These are phyloP conservation scores for Cadophora gregata DNA, from an alignment of 2,329 filamentous ascomycete genomes.

Conservation along the genomic window DNA sequence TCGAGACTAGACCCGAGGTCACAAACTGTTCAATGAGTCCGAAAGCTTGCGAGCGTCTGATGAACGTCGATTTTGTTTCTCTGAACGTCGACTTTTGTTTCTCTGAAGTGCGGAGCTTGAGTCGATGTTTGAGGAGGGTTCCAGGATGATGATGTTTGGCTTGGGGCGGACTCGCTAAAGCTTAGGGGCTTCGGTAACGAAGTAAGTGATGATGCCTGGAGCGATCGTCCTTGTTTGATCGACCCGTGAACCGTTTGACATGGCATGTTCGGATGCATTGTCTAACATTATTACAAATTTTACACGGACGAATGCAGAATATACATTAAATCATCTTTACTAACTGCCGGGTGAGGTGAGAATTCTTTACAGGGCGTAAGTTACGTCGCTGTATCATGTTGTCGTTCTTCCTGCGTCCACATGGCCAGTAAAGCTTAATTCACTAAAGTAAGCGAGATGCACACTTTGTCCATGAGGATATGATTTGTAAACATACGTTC, in stretches of 20 bases:
- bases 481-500: too few relatives aligned
- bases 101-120: background rate
- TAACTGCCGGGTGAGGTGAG: too few relatives aligned
- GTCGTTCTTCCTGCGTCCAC: too few relatives aligned
- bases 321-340: too few relatives aligned
- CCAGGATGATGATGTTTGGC: background rate
- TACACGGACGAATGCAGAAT: too few relatives aligned
- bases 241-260: background rate
- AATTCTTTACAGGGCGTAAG: too few relatives aligned
- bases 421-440: too few relatives aligned
- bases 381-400: too few relatives aligned
- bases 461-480: too few relatives aligned
- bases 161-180: background rate
- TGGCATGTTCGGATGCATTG: background rate
- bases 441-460: too few relatives aligned
- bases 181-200: background rate
- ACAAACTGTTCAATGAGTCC: too few relatives aligned
- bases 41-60: background rate
- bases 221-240: background rate
- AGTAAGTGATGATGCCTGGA: background rate
- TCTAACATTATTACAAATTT: too few relatives aligned
- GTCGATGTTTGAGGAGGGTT: background rate
- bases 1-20: slow-evolving; percentile 8
- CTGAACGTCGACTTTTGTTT: background rate
- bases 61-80: background rate